Evolutionary conservation across 805 yeast genomes (phyloP).

Genomic region (Candida taoyuanica): DNA sequence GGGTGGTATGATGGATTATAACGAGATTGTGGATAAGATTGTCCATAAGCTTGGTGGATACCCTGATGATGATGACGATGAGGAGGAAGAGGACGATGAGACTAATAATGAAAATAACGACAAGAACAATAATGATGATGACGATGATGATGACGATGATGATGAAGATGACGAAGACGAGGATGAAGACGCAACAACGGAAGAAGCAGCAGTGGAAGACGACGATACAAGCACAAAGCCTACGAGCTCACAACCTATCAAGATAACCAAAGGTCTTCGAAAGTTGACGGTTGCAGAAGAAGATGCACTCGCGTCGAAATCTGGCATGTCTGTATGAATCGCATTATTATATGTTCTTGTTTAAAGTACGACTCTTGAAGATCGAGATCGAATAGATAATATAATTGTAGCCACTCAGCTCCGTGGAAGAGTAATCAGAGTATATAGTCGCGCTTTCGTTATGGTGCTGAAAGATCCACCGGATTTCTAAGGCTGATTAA

Average conservation of each 20-base stretch:
- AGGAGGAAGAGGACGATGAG: constrained; percentile 41
- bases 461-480: too few species aligned
- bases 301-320: constrained; percentile 10
- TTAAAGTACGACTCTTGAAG: too few species aligned
- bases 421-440: too few species aligned
- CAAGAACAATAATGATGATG: constrained; percentile 12
- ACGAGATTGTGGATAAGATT: constrained; percentile 83
- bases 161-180: constrained; percentile 15
- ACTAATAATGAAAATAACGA: constrained; percentile 37
- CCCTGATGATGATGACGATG: constrained; percentile 52
- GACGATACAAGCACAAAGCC: constrained; percentile 13
- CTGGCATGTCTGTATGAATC: constrained; percentile 8
- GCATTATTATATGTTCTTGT: too few species aligned
- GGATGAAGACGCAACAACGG: constrained; percentile 14
- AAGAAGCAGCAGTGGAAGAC: constrained; percentile 24
- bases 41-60: constrained; percentile 65
- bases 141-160: constrained; percentile 17
- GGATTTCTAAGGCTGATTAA: too few species aligned
- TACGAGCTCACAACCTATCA: constrained; percentile 3
- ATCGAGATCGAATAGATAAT: too few species aligned
- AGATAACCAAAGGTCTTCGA: constrained; percentile 22
- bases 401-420: too few species aligned
- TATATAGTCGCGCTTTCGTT: too few species aligned
- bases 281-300: constrained; percentile 27
- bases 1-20: constrained; percentile 99